phyloP scores from a whole-genome alignment of 1,139 yeast species.

The Barnettozyma hawaiiensis region DNA sequence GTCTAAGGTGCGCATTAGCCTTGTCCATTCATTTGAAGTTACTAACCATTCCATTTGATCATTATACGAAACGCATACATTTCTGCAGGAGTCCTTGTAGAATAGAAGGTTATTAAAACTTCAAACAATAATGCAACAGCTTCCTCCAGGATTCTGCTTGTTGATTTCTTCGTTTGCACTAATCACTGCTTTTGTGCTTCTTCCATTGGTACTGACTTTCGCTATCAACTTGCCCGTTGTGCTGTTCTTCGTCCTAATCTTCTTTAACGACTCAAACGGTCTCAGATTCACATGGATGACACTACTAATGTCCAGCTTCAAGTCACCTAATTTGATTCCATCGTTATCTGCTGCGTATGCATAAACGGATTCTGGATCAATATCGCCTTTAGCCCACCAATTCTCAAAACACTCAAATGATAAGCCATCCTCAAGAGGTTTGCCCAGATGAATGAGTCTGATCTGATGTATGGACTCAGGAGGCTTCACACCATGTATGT shows the following conservation, averaged over 20 bases:
- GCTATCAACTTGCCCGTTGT: not conserved
- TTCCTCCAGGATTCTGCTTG: not conserved
- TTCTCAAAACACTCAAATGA: conserved; percentile 4
- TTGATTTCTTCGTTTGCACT: conserved; percentile 1
- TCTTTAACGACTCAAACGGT: conserved; percentile 10
- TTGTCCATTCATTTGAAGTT: not conserved
- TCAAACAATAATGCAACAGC: conserved; percentile 15
- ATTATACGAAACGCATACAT: not conserved
- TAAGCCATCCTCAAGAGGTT: conserved; percentile 9
- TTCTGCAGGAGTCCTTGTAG: not conserved
- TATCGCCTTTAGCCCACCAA: not conserved
- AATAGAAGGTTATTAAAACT: no score
- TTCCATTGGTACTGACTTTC: not conserved
- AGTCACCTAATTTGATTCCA: conserved; percentile 1
- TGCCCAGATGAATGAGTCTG: conserved; percentile 21
- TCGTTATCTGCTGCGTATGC: conserved; percentile 1
- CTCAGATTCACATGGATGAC: conserved; percentile 18
- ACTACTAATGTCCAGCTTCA: conserved; percentile 15
- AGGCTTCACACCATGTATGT: not conserved
- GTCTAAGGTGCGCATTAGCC: not conserved
- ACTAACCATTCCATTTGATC: not conserved
- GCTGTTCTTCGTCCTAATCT: conserved; percentile 1
- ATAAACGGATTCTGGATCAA: not conserved
- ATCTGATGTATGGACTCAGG: conserved; percentile 13
- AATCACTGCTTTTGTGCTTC: conserved; percentile 2